phyloP scores from a whole-genome alignment of 2,329 filamentous ascomycete genomes.

The Penicillium sp. region DNA sequence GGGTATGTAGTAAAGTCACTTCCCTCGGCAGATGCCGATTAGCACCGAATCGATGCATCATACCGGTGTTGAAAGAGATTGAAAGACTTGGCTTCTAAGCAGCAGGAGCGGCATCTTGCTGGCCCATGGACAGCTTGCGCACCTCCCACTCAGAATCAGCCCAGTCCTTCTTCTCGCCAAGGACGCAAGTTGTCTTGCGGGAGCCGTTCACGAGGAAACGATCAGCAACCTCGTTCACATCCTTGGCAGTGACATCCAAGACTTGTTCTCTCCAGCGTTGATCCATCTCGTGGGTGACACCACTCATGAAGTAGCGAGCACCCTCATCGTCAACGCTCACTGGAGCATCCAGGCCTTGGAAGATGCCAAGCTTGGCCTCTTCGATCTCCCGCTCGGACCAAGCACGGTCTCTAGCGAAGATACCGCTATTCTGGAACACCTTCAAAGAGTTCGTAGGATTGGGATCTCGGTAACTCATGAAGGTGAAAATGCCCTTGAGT shows the following conservation, averaged over 20 bases:
- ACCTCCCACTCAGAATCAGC: slow-evolving; percentile 74
- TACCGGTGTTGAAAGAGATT: not conserved
- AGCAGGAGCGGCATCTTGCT: slow-evolving; percentile 19
- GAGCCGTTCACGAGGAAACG: slow-evolving; percentile 75
- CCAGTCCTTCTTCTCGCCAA: slow-evolving; percentile 85
- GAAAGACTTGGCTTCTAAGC: not conserved
- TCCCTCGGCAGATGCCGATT: slow-evolving; percentile 3
- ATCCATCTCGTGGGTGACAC: slow-evolving; percentile 86
- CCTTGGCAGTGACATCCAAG: slow-evolving; percentile 80
- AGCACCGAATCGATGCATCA: not conserved
- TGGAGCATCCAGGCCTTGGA: slow-evolving; percentile 90
- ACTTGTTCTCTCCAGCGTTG: slow-evolving; percentile 82
- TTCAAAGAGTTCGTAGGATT: slow-evolving; percentile 87
- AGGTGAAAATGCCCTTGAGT: slow-evolving; percentile 84
- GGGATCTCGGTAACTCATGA: slow-evolving; percentile 96
- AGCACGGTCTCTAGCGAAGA: slow-evolving; percentile 78
- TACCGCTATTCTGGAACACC: slow-evolving; percentile 82
- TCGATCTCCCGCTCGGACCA: slow-evolving; percentile 89
- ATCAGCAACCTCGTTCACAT: slow-evolving; percentile 82
- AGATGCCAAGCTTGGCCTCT: slow-evolving; percentile 93
- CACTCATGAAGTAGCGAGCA: slow-evolving; percentile 81
- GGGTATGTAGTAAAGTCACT: slow-evolving; percentile 19
- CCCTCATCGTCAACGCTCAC: slow-evolving; percentile 86
- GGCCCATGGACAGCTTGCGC: slow-evolving; percentile 70
- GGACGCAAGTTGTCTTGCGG: slow-evolving; percentile 69